Evolutionary conservation across 352 stramenopile species (phyloP).

Genomic region (Pythium dissotocum): DNA sequence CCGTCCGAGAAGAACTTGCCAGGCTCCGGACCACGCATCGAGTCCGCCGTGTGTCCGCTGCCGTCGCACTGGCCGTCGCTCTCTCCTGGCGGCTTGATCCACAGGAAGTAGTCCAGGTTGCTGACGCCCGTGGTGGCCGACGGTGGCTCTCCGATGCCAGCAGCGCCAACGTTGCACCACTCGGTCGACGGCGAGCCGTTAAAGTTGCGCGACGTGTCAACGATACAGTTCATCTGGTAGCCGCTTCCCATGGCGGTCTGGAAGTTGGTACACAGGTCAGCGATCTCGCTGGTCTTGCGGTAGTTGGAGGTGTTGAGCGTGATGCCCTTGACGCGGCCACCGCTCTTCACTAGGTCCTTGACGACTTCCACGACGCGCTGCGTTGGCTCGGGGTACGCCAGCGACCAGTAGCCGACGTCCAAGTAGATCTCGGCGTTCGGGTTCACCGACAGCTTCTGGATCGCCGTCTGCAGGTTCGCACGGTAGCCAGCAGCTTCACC

Average conservation of each 20-base stretch:
- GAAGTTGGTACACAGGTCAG: constrained; percentile 51
- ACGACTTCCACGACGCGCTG: constrained; percentile 43
- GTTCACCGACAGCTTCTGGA: constrained; percentile 54
- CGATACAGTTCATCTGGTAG: constrained; percentile 40
- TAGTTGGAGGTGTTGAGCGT: constrained; percentile 78
- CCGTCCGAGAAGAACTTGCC: constrained; percentile 57
- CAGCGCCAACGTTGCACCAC: constrained; percentile 70
- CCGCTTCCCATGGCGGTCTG: constrained; percentile 33
- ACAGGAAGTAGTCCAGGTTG: constrained; percentile 72
- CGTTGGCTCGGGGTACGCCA: constrained; percentile 31
- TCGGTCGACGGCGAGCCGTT: constrained; percentile 37
- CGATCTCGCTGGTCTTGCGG: constrained; percentile 46
- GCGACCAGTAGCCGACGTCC: constrained; percentile 63
- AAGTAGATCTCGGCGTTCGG: constrained; percentile 62
- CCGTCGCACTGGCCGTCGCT: constrained; percentile 62
- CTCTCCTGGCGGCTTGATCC: constrained; percentile 65
- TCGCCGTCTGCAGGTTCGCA: constrained; percentile 51
- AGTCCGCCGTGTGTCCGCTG: constrained; percentile 32
- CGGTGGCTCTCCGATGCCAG: constrained; percentile 57
- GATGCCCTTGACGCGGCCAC: constrained; percentile 50
- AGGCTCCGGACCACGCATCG: constrained; percentile 38
- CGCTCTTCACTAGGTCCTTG: constrained; percentile 34
- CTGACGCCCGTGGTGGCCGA: constrained; percentile 43
- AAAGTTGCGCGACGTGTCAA: constrained; percentile 72
- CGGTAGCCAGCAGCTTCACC: constrained; percentile 43